Percentiles rank a stretch among this genome's conserved stretches.
phyloP scores from a whole-genome alignment of 2,329 filamentous ascomycete species.

The Epichloe gansuensis region DNA sequence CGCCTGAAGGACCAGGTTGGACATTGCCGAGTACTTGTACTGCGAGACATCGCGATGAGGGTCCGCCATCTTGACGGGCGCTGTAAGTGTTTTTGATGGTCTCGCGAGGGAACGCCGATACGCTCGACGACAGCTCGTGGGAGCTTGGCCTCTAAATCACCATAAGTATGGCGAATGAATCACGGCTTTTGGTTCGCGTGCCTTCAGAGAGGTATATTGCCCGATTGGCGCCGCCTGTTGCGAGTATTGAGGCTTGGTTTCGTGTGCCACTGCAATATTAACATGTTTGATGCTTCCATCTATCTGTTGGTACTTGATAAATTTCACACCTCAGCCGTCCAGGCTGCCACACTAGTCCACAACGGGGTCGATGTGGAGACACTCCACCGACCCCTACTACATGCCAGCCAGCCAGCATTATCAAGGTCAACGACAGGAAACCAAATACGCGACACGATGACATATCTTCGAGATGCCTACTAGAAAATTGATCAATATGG shows the following conservation, averaged over 20 bases:
- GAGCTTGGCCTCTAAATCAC: conserved; percentile 22
- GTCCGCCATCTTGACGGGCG: conserved; percentile 52
- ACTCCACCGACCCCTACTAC: neutral
- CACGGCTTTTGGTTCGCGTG: conserved; percentile 5
- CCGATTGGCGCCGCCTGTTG: conserved; percentile 12
- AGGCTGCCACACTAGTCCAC: conserved; percentile 7
- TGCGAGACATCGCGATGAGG: conserved; percentile 76
- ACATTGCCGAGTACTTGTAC: conserved; percentile 99
- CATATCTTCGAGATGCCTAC: neutral
- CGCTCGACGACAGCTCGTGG: conserved; percentile 25
- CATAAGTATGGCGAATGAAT: conserved; percentile 19
- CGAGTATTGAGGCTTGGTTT: conserved; percentile 12
- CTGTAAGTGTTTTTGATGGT: conserved; percentile 13
- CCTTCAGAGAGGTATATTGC: conserved; percentile 8
- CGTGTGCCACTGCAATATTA: conserved; percentile 1
- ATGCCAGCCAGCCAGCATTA: neutral
- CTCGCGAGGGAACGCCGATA: conserved; percentile 19
- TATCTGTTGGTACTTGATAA: conserved; percentile 13
- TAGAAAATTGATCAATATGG: neutral
- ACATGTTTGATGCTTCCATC: neutral
- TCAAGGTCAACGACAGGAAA: no score
- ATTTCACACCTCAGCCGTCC: conserved; percentile 22
- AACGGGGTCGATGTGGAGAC: neutral
- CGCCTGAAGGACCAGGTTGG: conserved; percentile 99
- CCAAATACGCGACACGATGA: neutral